These are phyloP conservation scores for Hygrocybe punicea DNA, from an alignment of 768 basidiomycete genomes.

Conservation along the genomic window DNA sequence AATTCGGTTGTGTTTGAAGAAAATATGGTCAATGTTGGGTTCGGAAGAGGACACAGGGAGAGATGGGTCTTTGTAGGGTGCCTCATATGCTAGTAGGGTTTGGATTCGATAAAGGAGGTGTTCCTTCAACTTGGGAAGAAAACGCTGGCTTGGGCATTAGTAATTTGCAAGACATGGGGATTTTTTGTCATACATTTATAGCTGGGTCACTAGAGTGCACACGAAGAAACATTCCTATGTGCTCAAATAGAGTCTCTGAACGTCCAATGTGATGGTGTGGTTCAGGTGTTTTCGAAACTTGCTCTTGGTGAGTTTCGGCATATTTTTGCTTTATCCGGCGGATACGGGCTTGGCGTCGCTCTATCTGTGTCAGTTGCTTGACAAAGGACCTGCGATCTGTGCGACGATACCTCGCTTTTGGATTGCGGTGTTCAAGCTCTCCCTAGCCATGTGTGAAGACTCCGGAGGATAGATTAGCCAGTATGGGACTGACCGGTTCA, in stretches of 20 bases:
- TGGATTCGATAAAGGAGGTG: slow-evolving; percentile 23
- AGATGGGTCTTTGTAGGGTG: background rate
- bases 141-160: slow-evolving; percentile 17
- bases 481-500: background rate
- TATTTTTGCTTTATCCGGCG: background rate
- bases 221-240: slow-evolving; percentile 4
- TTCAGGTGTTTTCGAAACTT: background rate
- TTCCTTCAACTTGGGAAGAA: slow-evolving; percentile 26
- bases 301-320: background rate
- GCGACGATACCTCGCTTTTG: slow-evolving; percentile 29
- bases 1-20: slow-evolving; percentile 23
- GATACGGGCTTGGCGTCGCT: slow-evolving; percentile 10
- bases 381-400: slow-evolving; percentile 27
- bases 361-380: slow-evolving; percentile 20
- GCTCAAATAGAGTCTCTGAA: slow-evolving; percentile 9
- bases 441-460: slow-evolving; percentile 25
- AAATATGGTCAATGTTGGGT: slow-evolving; percentile 9
- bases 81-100: background rate
- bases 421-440: slow-evolving; percentile 30
- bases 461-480: background rate
- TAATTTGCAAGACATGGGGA: background rate
- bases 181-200: too few species aligned
- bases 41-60: slow-evolving; percentile 9
- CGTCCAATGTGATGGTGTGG: slow-evolving; percentile 21
- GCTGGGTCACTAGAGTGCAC: background rate